These are phyloP conservation scores for Colletotrichum cereale DNA, from an alignment of 2,329 filamentous ascomycete species.

Conservation along the genomic window DNA sequence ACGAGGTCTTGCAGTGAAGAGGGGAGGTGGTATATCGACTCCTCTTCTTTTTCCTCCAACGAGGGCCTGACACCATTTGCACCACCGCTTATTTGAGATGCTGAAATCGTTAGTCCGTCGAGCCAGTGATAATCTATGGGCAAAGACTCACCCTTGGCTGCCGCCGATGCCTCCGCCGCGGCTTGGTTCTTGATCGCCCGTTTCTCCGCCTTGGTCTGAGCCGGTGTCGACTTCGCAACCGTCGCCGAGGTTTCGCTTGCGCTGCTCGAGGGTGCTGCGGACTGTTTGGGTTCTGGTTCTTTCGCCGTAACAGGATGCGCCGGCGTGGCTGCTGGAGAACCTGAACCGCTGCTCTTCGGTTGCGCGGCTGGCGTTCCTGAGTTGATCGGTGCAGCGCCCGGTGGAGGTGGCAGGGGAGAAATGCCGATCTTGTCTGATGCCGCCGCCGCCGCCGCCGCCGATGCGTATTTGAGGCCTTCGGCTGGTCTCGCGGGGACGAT, in stretches of 20 bases:
- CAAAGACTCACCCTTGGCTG: conserved; percentile 58
- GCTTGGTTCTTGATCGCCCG: conserved; percentile 61
- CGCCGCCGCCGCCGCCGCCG: conserved; percentile 92
- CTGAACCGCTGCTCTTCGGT: conserved; percentile 67
- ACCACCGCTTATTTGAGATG: conserved; percentile 63
- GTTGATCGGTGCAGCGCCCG: conserved; percentile 64
- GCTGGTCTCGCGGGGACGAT: conserved; percentile 85
- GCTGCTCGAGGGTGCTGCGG: conserved; percentile 46
- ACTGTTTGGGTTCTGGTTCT: conserved; percentile 51
- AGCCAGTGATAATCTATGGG: neutral
- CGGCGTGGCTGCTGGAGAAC: conserved; percentile 63
- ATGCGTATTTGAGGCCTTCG: conserved; percentile 96
- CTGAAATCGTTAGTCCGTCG: conserved; percentile 43
- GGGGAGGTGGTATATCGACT: conserved; percentile 94
- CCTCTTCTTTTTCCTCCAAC: conserved; percentile 73
- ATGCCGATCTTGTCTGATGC: conserved; percentile 92
- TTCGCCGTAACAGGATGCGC: conserved; percentile 60
- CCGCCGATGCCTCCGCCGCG: conserved; percentile 56
- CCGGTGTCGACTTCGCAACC: conserved; percentile 46
- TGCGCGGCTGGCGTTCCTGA: conserved; percentile 61
- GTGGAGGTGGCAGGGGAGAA: conserved; percentile 91
- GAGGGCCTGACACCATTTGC: conserved; percentile 64
- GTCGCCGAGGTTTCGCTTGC: conserved; percentile 45
- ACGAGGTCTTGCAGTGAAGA: conserved; percentile 89
- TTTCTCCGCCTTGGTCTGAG: conserved; percentile 49